A percentile compares a stretch with the other conserved stretches of the same genome.
Evolutionary conservation across 129 eudicot species (phyloP).

Genomic region (Flaveria trinervia): DNA sequence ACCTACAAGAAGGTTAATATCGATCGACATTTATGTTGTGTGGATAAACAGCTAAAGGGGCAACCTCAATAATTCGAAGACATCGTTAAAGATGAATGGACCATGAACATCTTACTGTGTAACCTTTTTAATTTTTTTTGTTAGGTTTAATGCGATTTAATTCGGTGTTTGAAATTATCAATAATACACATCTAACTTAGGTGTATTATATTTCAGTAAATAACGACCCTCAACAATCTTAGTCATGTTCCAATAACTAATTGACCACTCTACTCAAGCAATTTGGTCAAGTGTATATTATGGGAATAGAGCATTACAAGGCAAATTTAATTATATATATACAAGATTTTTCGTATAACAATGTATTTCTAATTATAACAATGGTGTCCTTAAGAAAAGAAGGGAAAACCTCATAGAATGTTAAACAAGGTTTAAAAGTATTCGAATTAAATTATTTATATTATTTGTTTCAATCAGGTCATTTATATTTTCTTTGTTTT

Average conservation of each 20-base stretch:
- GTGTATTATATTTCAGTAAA: slow-evolving; percentile 26
- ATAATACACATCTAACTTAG: slow-evolving; percentile 24
- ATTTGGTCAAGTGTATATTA: too few species aligned
- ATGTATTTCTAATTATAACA: neutral
- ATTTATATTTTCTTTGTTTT: too few species aligned
- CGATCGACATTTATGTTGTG: too few species aligned
- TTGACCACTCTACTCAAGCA: slow-evolving; percentile 23
- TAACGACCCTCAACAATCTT: slow-evolving; percentile 22
- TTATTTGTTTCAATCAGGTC: too few species aligned
- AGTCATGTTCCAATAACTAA: slow-evolving; percentile 20
- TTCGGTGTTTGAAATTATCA: slow-evolving; percentile 23
- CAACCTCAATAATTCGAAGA: slow-evolving; percentile 10
- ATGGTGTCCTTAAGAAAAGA: neutral
- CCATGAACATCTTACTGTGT: neutral
- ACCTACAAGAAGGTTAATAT: neutral
- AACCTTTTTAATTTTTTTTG: slow-evolving; percentile 25
- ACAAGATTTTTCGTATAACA: neutral
- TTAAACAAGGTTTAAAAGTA: too few species aligned
- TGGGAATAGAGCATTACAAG: neutral
- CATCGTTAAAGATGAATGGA: slow-evolving; percentile 5
- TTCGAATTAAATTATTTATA: too few species aligned
- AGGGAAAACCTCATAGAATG: too few species aligned
- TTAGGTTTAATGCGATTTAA: slow-evolving; percentile 28
- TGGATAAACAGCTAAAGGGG: neutral
- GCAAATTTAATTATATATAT: neutral